Conservation (phyloP, 768 basidiomycete genomes). For the Dacryopinax primogenitus region DNA sequence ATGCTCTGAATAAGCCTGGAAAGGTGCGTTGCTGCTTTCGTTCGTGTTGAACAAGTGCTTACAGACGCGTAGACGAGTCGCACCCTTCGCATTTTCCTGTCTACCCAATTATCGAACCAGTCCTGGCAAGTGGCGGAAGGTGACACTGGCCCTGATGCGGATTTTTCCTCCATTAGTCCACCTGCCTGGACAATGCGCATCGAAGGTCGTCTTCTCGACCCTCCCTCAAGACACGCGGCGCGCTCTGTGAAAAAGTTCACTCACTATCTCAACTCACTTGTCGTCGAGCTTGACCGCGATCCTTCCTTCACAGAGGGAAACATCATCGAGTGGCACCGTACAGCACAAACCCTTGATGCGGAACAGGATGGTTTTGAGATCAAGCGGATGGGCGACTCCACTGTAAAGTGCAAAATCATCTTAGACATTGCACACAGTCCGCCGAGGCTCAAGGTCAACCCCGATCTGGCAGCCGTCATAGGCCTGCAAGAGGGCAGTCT, state of each 20-base stretch:
- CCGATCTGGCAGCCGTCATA: slow-evolving; percentile 51
- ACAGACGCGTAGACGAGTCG: slow-evolving; percentile 49
- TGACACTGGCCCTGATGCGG: slow-evolving; percentile 29
- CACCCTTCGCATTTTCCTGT: slow-evolving; percentile 72
- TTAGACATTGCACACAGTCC: slow-evolving; percentile 77
- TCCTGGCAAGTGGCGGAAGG: slow-evolving; percentile 51
- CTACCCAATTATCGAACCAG: slow-evolving; percentile 77
- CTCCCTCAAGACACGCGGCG: slow-evolving; percentile 51
- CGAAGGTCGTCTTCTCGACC: slow-evolving; percentile 64
- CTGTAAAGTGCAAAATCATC: slow-evolving; percentile 68
- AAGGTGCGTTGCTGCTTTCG: slow-evolving; percentile 37
- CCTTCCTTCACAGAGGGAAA: slow-evolving; percentile 67
- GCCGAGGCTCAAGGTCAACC: slow-evolving; percentile 66
- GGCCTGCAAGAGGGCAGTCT: slow-evolving; percentile 77
- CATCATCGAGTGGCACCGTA: slow-evolving; percentile 52
- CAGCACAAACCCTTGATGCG: slow-evolving; percentile 30
- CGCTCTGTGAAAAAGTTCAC: slow-evolving; percentile 55
- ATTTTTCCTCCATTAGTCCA: slow-evolving; percentile 37
- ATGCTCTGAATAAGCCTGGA: slow-evolving; percentile 62
- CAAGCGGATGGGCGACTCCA: slow-evolving; percentile 62
- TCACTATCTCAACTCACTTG: slow-evolving; percentile 66
- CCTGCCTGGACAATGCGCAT: slow-evolving; percentile 81
- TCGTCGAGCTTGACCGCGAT: slow-evolving; percentile 80
- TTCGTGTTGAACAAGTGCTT: not conserved
- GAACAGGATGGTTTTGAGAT: slow-evolving; percentile 75